Evolutionary conservation across 805 yeast species (phyloP).

Genomic region (Schizosaccharomyces cryophilus): DNA sequence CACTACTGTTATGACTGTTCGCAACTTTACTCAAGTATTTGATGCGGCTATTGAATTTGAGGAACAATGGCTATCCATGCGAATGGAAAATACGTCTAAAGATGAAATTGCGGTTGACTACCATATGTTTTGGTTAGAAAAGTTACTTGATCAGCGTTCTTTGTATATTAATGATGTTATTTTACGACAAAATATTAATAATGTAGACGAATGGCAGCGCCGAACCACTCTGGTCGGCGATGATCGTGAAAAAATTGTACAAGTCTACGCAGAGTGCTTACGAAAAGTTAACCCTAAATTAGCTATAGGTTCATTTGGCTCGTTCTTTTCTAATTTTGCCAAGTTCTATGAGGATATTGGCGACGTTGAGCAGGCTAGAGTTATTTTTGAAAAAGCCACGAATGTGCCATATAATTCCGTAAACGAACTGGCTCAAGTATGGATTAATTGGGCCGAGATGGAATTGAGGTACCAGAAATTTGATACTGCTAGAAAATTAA

Average conservation of each 20-base stretch:
- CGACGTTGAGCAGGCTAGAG: conserved; percentile 35
- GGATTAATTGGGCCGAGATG: conserved; percentile 54
- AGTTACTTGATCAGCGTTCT: conserved; percentile 30
- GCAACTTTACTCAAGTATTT: conserved; percentile 38
- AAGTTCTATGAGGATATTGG: conserved; percentile 26
- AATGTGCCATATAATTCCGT: conserved; percentile 42
- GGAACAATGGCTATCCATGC: conserved; percentile 21
- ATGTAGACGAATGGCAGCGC: conserved; percentile 44
- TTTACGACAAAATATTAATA: conserved; percentile 34
- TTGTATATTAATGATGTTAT: conserved; percentile 41
- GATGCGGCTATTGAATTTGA: conserved; percentile 39
- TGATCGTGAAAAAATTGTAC: conserved; percentile 21
- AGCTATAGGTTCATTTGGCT: conserved; percentile 21
- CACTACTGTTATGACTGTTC: conserved; percentile 22
- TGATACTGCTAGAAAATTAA: conserved; percentile 20
- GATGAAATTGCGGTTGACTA: conserved; percentile 16
- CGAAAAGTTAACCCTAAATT: conserved; percentile 36
- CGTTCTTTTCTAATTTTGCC: conserved; percentile 52
- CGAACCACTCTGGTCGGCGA: conserved; percentile 26
- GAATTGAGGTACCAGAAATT: conserved; percentile 28
- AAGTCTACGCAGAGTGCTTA: conserved; percentile 41
- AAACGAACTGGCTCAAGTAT: conserved; percentile 42
- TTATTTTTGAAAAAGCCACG: conserved; percentile 36
- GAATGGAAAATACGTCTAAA: conserved; percentile 11
- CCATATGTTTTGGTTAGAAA: conserved; percentile 26